These are phyloP conservation scores for Hypoxylon sp. DNA, from an alignment of 2,329 filamentous ascomycete genomes.

Conservation along the genomic window DNA sequence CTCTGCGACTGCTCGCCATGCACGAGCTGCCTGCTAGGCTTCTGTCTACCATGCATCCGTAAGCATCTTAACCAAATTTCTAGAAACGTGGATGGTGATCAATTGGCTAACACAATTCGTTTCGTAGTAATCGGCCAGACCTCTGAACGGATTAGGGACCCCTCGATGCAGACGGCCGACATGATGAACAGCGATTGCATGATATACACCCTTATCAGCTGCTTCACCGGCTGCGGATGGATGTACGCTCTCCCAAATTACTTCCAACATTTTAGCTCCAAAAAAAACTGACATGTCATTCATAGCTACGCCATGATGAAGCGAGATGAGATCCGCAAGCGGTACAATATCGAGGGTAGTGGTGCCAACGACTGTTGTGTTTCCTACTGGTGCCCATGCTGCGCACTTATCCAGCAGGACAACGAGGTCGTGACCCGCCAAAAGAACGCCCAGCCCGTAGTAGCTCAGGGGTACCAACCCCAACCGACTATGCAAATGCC, in stretches of 20 bases:
- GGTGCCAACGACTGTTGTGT: constrained; percentile 60
- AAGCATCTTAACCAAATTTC: constrained; percentile 18
- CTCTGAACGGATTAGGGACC: constrained; percentile 52
- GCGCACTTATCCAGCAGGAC: constrained; percentile 63
- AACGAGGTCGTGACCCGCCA: constrained; percentile 58
- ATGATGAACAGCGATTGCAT: constrained; percentile 53
- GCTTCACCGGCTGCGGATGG: constrained; percentile 52
- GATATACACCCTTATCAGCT: constrained; percentile 48
- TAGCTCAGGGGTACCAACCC: constrained; percentile 53
- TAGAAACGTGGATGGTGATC: neutral
- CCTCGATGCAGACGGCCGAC: constrained; percentile 50
- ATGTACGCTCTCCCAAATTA: constrained; percentile 48
- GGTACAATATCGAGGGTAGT: constrained; percentile 62
- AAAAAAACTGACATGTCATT: constrained; percentile 4
- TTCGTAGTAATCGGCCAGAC: constrained; percentile 54
- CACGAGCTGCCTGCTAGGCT: constrained; percentile 50
- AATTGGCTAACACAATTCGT: constrained; percentile 16
- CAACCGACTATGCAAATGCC: constrained; percentile 54
- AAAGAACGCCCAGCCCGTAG: constrained; percentile 41
- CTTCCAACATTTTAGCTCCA: neutral
- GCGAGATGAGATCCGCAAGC: constrained; percentile 60
- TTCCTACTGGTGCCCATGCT: constrained; percentile 63
- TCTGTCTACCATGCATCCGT: constrained; percentile 55
- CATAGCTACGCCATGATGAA: constrained; percentile 61
- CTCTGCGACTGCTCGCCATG: constrained; percentile 53